These are phyloP conservation scores for Linnemannia schmuckeri DNA, from an alignment of 192 early-diverging fungal genomes.

Conservation along the genomic window DNA sequence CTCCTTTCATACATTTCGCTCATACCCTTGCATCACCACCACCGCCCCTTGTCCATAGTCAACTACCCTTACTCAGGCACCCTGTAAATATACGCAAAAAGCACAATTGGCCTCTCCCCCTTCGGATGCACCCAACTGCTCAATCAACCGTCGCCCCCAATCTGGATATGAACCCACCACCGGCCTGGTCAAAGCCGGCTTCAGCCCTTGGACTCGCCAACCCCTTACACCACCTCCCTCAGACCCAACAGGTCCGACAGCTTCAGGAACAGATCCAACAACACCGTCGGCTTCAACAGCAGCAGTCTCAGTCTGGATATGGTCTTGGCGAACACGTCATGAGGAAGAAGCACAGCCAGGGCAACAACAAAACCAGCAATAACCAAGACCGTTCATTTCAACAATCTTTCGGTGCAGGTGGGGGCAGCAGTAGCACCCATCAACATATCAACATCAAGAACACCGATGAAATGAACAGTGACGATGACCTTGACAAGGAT, in stretches of 20 bases:
- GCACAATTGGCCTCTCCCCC: neutral
- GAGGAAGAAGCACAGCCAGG: constrained; percentile 28
- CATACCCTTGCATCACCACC: neutral
- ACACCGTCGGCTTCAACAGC: constrained; percentile 42
- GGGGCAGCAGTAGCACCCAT: constrained; percentile 9
- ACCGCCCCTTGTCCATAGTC: neutral
- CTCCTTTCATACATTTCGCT: neutral
- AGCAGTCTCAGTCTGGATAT: constrained; percentile 37
- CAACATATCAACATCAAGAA: constrained; percentile 54
- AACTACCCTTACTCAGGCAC: neutral
- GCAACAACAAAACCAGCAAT: constrained; percentile 2
- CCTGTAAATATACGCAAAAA: constrained; percentile 6
- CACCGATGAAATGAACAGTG: constrained; percentile 36
- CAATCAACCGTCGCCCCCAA: constrained; percentile 41
- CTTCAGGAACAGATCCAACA: constrained; percentile 53
- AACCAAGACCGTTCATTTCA: constrained; percentile 30
- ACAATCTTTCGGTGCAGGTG: constrained; percentile 13
- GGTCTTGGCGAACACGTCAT: constrained; percentile 22
- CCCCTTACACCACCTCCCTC: constrained; percentile 38
- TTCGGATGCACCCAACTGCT: constrained; percentile 29
- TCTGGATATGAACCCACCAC: constrained; percentile 49
- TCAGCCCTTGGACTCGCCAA: constrained; percentile 40
- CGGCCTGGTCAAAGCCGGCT: constrained; percentile 45
- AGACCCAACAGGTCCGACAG: constrained; percentile 45
- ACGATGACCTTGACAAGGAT: constrained; percentile 35